Percentiles rank a stretch among this genome's conserved stretches.
These are phyloP conservation scores for Dictyostelium brefeldianum DNA, from an alignment of 78 protist species.

Conservation along the genomic window DNA sequence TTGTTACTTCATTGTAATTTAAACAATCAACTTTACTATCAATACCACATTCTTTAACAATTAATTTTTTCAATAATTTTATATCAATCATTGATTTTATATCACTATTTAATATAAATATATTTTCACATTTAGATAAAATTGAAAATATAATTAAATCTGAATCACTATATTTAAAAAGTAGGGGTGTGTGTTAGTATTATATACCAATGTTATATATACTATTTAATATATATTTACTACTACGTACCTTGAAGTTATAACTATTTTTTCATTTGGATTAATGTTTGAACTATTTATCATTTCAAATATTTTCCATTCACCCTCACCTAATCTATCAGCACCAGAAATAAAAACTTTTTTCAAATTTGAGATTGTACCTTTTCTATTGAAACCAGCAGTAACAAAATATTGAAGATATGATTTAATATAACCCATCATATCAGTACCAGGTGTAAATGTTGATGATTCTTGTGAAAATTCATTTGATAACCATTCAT, in stretches of 20 bases:
- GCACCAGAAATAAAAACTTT: slow-evolving; percentile 1
- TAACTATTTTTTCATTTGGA: background rate
- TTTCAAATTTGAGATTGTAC: background rate
- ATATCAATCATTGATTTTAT: background rate
- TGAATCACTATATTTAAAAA: slow-evolving; percentile 14
- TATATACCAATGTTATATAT: no score
- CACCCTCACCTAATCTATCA: slow-evolving; percentile 64
- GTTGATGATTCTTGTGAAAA: background rate
- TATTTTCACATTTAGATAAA: background rate
- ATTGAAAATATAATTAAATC: background rate
- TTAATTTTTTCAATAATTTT: background rate
- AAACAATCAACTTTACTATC: no score
- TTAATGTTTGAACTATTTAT: background rate
- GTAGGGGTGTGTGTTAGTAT: no score
- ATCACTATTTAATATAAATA: background rate
- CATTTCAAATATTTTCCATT: slow-evolving; percentile 68
- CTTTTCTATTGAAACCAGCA: background rate
- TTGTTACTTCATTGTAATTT: background rate
- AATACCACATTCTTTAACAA: background rate
- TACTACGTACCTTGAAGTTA: slow-evolving; percentile 7
- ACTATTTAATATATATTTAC: no score
- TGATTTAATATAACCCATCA: slow-evolving; percentile 16
- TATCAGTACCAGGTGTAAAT: slow-evolving; percentile 48
- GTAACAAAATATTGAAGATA: background rate
- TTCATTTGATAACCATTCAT: background rate